A percentile compares a stretch with the other conserved stretches of the same genome.
These are phyloP conservation scores for Epichloe typhina DNA, from an alignment of 2,329 filamentous ascomycete genomes.

Conservation along the genomic window DNA sequence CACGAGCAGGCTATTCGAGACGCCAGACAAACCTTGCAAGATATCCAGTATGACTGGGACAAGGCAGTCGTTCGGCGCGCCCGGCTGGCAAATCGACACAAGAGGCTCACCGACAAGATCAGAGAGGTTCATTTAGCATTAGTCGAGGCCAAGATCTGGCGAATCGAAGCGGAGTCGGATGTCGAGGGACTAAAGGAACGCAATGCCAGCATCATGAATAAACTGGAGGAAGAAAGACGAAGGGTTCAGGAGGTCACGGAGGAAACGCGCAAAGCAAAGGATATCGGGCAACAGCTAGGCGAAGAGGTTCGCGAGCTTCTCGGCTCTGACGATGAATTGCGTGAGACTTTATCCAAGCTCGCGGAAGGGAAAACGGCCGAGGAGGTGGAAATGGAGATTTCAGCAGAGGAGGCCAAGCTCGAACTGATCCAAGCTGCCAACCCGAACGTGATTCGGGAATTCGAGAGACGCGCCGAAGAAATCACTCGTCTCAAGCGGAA, in stretches of 20 bases:
- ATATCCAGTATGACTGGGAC: slow-evolving; percentile 42
- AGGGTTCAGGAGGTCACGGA: slow-evolving; percentile 24
- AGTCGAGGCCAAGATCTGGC: slow-evolving; percentile 55
- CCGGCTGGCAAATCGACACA: slow-evolving; percentile 35
- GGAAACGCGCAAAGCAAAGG: slow-evolving; percentile 23
- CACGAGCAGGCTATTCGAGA: slow-evolving; percentile 20
- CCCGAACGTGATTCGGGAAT: slow-evolving; percentile 62
- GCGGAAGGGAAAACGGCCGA: slow-evolving; percentile 40
- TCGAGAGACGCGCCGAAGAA: slow-evolving; percentile 54
- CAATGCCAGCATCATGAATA: slow-evolving; percentile 44
- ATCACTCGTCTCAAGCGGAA: slow-evolving; percentile 51
- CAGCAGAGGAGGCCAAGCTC: slow-evolving; percentile 59
- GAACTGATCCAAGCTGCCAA: slow-evolving; percentile 71
- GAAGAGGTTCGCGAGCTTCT: slow-evolving; percentile 27
- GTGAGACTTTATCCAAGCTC: slow-evolving; percentile 29
- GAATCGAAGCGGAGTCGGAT: slow-evolving; percentile 77
- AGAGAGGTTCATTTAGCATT: slow-evolving; percentile 48
- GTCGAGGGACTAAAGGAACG: slow-evolving; percentile 52
- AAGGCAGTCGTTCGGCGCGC: slow-evolving; percentile 42
- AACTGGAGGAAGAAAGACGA: slow-evolving; percentile 32
- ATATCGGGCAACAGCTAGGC: slow-evolving; percentile 18
- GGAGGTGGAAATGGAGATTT: slow-evolving; percentile 59
- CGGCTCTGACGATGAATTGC: slow-evolving; percentile 23
- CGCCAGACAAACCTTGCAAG: slow-evolving; percentile 26
- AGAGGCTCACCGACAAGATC: slow-evolving; percentile 49